Percentiles rank a stretch among this genome's conserved stretches.
Evolutionary conservation across 1,284 basidiomycete genomes (phyloP).

Genomic region (Gomphus sp.): DNA sequence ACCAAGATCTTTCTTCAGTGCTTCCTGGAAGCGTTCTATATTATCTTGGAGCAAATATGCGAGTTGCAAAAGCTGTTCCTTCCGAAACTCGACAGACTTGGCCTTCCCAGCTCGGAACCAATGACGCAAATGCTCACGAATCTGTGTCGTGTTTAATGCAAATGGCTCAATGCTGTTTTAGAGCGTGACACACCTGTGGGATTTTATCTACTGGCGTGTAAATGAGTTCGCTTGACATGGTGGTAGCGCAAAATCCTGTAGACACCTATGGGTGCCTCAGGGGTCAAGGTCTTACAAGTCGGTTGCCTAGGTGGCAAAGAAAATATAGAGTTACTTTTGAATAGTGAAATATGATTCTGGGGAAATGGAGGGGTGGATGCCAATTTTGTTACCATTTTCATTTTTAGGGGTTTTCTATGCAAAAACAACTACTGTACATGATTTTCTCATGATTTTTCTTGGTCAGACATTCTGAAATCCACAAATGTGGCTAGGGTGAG

Average conservation of each 20-base stretch:
- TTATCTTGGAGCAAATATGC: constrained; percentile 64
- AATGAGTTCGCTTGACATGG: constrained; percentile 1
- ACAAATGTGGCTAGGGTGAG: too few species aligned
- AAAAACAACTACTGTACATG: too few species aligned
- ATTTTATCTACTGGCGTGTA: constrained; percentile 2
- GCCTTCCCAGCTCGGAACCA: constrained; percentile 52
- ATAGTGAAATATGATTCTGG: too few species aligned
- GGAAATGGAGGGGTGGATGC: too few species aligned
- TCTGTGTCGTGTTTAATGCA: too few species aligned
- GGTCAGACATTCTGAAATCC: too few species aligned
- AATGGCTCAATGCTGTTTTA: neutral
- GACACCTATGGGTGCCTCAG: neutral
- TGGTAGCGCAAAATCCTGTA: neutral
- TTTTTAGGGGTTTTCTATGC: too few species aligned
- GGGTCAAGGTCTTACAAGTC: too few species aligned
- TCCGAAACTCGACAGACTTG: constrained; percentile 50
- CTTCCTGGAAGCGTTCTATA: constrained; percentile 40
- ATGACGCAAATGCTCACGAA: constrained; percentile 1
- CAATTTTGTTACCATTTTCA: too few species aligned
- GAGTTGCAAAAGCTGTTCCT: constrained; percentile 57
- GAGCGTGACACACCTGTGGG: neutral
- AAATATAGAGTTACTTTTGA: too few species aligned
- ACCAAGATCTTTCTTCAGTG: constrained; percentile 48
- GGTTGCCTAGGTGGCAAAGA: too few species aligned
- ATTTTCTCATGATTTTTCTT: too few species aligned